Base-by-base conservation (phyloP, 176 grass and related monocot species). In the Luzula sylvatica region DNA sequence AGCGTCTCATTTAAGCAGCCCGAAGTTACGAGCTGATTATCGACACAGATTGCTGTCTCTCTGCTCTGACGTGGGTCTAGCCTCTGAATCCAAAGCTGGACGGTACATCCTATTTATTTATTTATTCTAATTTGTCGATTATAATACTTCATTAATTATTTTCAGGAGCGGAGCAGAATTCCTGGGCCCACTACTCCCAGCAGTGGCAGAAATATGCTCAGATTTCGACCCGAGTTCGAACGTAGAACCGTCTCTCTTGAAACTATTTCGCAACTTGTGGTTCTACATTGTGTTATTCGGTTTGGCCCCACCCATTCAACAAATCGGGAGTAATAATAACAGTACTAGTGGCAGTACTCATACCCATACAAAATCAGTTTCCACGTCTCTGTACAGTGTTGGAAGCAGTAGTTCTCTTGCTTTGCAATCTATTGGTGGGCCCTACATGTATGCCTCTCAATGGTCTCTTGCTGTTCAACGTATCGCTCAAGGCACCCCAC, bases 261-360 rank as follows among this genome's bases (percentile, higher is more conserved):
- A 98, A 55, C 62, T 98, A 55, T 90, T 98, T 46, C 81, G 92
- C 41, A 98, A 98, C 50, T 69, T 98, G 44, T 98, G 92, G 92
- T 98, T 98, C 81, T 98, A 98, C 65, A 86, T 98, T 59, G 92
- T 96, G 28, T 84, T 96, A 45, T 96, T 96, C 67, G 92, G 92
- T 19, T 57, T 96, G 59, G 92, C 85, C 67, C 92, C 92, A 56
- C 92, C 85, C 0, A 89, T 96, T 73, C 92, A 96, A 50, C 79
- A 62, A 50, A 89, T 7, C 30, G 30, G 30, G 7, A 9, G 30
- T 9, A 35, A 9, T 35, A 9, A 7, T 35, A 35, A 35, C 30
- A 35, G 30, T 9, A 35, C 5, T 9, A 35, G n/a, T n/a, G 16
- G 23, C 25, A 63, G 58, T 32, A 63, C 3, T 15, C 74, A 96